Percentiles rank a stretch among this genome's conserved stretches.
These are phyloP conservation scores for Petunia secreta DNA, from an alignment of 257 asterid species.

Conservation along the genomic window DNA sequence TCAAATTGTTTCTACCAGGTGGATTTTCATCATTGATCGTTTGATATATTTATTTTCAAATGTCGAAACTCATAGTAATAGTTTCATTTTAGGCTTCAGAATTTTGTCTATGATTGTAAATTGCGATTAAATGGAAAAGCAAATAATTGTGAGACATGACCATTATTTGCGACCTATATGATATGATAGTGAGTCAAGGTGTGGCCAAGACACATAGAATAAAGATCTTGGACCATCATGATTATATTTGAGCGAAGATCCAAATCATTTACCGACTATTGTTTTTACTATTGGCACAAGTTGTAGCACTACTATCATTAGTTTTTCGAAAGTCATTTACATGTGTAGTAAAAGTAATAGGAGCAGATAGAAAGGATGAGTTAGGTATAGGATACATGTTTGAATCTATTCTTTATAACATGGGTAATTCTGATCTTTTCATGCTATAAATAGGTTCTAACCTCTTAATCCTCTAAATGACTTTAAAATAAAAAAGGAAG, in stretches of 20 bases:
- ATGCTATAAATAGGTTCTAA: background rate
- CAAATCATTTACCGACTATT: background rate
- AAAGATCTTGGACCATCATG: slow-evolving; percentile 25
- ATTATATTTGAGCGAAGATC: background rate
- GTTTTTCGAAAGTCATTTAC: too few species aligned
- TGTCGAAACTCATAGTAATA: background rate
- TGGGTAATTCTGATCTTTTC: background rate
- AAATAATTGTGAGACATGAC: background rate
- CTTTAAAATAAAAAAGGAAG: background rate
- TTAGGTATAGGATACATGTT: too few species aligned
- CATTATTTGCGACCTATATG: background rate
- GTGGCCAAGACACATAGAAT: slow-evolving; percentile 16
- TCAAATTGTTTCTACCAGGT: too few species aligned
- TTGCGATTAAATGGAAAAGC: background rate
- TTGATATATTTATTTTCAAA: too few species aligned
- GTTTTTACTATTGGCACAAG: background rate
- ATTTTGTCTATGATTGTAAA: background rate
- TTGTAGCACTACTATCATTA: too few species aligned
- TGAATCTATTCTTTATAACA: background rate
- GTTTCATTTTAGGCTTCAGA: background rate
- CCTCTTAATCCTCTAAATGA: too few species aligned
- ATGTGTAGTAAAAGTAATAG: too few species aligned
- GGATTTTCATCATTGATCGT: background rate
- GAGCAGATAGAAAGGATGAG: too few species aligned
- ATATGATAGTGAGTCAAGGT: slow-evolving; percentile 18